Evolutionary conservation across 2,329 filamentous ascomycete genomes (phyloP).

Genomic region (Ascosphaera aggregata): DNA sequence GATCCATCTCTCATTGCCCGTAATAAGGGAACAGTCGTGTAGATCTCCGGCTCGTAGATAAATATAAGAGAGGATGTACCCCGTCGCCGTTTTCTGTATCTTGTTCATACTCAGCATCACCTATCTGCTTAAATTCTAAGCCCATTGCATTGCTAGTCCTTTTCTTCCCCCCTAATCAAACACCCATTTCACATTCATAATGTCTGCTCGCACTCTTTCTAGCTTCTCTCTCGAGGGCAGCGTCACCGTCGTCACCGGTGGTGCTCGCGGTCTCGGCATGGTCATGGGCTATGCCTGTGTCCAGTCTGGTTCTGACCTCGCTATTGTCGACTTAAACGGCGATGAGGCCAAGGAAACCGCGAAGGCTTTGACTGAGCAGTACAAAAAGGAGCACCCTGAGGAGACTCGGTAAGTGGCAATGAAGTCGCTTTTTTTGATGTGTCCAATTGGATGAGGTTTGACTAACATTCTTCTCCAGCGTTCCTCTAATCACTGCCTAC

Average conservation of each 20-base stretch:
- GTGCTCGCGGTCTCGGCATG: constrained; percentile 67
- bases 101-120: background rate
- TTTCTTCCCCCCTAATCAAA: background rate
- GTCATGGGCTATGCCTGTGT: constrained; percentile 88
- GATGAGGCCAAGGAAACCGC: constrained; percentile 63
- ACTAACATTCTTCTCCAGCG: constrained; percentile 18
- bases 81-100: background rate
- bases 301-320: constrained; percentile 66
- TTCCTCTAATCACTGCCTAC: constrained; percentile 73
- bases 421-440: no score
- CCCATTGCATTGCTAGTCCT: background rate
- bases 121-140: background rate
- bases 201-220: constrained; percentile 34
- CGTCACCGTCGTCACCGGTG: constrained; percentile 71
- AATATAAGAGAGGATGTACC: background rate
- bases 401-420: constrained; percentile 1
- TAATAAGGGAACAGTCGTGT: background rate
- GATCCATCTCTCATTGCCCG: background rate
- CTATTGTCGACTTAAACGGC: constrained; percentile 89
- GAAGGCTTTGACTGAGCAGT: constrained; percentile 46
- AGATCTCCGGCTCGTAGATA: background rate
- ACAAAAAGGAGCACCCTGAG: constrained; percentile 54
- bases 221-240: constrained; percentile 70
- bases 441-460: no score
- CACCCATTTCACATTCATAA: background rate